phyloP scores from a whole-genome alignment of 805 yeast species.

The Ogataea saltuana region DNA sequence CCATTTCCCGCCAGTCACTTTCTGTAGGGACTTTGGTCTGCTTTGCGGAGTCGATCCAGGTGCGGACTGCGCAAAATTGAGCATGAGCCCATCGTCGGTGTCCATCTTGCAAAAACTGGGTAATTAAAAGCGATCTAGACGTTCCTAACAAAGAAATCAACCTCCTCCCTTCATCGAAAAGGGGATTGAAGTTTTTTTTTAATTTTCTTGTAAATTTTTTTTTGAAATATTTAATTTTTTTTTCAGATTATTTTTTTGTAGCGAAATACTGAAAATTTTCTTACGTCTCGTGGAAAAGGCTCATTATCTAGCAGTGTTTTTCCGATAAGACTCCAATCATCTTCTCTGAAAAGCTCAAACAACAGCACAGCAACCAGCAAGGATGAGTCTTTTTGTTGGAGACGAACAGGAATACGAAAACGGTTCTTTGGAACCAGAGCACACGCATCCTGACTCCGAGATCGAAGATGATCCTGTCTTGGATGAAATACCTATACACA shows the following conservation, averaged over 20 bases:
- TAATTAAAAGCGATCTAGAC: no score
- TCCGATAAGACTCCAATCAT: no score
- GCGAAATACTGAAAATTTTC: no score
- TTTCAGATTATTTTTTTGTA: no score
- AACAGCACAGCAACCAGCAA: background rate
- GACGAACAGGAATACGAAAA: slow-evolving; percentile 16
- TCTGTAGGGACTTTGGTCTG: slow-evolving; percentile 26
- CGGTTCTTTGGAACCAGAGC: slow-evolving; percentile 9
- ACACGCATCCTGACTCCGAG: background rate
- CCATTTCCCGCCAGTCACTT: slow-evolving; percentile 77
- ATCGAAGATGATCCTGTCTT: slow-evolving; percentile 54
- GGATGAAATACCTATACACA: slow-evolving; percentile 54
- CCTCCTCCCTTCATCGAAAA: background rate
- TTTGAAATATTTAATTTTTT: background rate
- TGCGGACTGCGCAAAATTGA: slow-evolving; percentile 65
- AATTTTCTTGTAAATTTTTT: background rate
- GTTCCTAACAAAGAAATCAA: no score
- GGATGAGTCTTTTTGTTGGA: slow-evolving; percentile 35
- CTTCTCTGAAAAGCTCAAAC: background rate
- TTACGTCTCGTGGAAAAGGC: no score
- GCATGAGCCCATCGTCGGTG: slow-evolving; percentile 66
- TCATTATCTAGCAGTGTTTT: no score
- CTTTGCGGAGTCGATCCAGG: slow-evolving; percentile 25
- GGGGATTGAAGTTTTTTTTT: slow-evolving; percentile 8
- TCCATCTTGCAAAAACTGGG: slow-evolving; percentile 27